These are phyloP conservation scores for Glaciozyma antarctica DNA, from an alignment of 768 basidiomycete species.

Conservation along the genomic window DNA sequence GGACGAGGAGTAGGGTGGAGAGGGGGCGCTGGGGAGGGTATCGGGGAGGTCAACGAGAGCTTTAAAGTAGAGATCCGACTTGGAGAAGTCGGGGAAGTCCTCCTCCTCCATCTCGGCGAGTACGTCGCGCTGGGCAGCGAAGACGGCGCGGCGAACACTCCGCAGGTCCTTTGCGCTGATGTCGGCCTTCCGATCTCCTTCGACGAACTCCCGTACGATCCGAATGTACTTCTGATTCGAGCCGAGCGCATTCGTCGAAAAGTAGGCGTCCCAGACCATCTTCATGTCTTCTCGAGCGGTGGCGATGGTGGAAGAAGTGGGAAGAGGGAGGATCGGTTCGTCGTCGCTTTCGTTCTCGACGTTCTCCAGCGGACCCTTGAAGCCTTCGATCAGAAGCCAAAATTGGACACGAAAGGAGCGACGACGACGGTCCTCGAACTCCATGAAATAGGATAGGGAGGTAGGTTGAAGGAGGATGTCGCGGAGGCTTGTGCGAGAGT, in stretches of 20 bases:
- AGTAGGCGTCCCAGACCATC: constrained; percentile 82
- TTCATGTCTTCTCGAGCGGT: constrained; percentile 76
- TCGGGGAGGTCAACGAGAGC: constrained; percentile 52
- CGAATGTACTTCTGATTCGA: constrained; percentile 64
- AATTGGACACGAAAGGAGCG: constrained; percentile 84
- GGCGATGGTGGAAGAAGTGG: constrained; percentile 44
- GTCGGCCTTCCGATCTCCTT: constrained; percentile 38
- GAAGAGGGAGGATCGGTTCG: constrained; percentile 36
- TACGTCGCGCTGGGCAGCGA: constrained; percentile 74
- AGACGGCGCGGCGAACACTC: constrained; percentile 64
- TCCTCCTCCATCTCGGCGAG: constrained; percentile 76
- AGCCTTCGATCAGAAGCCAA: constrained; percentile 94
- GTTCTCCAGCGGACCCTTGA: constrained; percentile 89
- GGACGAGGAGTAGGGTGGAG: neutral
- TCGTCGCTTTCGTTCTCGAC: constrained; percentile 52
- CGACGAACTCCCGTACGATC: constrained; percentile 56
- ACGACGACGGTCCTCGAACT: constrained; percentile 88
- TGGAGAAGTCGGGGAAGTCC: constrained; percentile 79
- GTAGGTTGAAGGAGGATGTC: constrained; percentile 79
- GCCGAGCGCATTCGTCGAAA: constrained; percentile 49
- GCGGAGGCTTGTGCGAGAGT: constrained; percentile 50
- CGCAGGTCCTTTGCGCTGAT: constrained; percentile 41
- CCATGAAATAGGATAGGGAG: constrained; percentile 91
- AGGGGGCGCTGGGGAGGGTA: neutral
- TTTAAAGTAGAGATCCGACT: constrained; percentile 85